Evolutionary conservation across 768 basidiomycete genomes (phyloP), one percentile per base, ranked within the genome.

Genomic region (Lactarius hengduanensis): DNA sequence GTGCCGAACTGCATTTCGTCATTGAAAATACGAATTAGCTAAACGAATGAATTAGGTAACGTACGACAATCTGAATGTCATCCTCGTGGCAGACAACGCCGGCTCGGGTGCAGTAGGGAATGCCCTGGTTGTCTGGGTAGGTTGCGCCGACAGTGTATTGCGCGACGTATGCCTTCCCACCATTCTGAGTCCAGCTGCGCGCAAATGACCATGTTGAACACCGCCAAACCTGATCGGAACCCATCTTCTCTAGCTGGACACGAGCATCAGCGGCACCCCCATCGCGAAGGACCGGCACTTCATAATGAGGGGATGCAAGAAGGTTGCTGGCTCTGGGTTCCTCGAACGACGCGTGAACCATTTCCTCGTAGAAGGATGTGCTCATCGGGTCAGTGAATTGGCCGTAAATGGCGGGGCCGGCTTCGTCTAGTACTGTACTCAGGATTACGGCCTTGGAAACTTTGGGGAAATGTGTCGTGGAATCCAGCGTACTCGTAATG

Each of bases 21-120:
- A 41, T 43, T 64, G 70, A 70, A 30, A 50, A 62, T 82, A 82
- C 78, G 81, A 54, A 34, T 62, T 59, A 62, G 63, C 59, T 62
- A 50, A 43, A 47, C 53, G 16, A 56, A 50, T 47, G 50, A 54
- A 50, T 45, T 3, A 30, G 53, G 36, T 26, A 30, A 82, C 87
- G 65, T 77, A 88, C 88, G 66, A 92, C 83, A 73, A 90, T 86
- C 78, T 87, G 77, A 66, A 93, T 92, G 72, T 94, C 92, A 73
- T 92, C 91, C 74, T 92, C 83, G 74, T 92, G 91, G 76, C 91
- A 92, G 45, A 91, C 86, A 38, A 78, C 75, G 41, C 86, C 87
- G 36, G 78, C 41, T 69, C 81, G 74, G 6, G 79, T 80, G 76
- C 91, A 92, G 73, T 81, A 85, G 0, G 84, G 71, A 56, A 84